Evolutionary conservation across 768 basidiomycete species (phyloP), one percentile per base, ranked within the genome.

Genomic region (Fomitopsis pulvina): DNA sequence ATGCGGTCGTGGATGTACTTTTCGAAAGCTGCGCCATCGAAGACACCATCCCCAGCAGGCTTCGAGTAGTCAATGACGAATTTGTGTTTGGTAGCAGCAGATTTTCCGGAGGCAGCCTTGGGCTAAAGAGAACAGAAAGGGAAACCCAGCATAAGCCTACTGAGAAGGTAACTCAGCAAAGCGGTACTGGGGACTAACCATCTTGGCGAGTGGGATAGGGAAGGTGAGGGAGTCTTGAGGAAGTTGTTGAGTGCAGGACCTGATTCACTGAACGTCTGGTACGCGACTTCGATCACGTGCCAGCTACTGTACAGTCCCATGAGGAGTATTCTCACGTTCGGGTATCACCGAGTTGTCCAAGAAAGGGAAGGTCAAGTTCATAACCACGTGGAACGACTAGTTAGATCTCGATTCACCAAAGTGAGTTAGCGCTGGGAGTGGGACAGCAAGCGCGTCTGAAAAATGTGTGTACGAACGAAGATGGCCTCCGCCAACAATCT

Each of bases 1-100:
- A 92, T 89, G 60, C 87, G 87, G 71, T 94, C 92, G 63, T 92
- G 89, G 45, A 95, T 78, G 75, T 83, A 96, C 69, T 96, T 97
- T 69, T 85, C 83, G 67, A 77, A 85, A 52, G 76, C 78, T 54
- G 77, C 80, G 42, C 78, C 77, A 59, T 83, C 80, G 55, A 79
- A 80, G 61, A 79, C 73, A 41, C 71, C 72, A 60, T 81, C 80
- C 53, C 71, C 68, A 37, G 88, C 89, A 53, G 89, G 89, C 57
- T 81, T 83, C 44, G 88, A 86, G 75, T 83, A 92, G 76, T 92
- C 90, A 65, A 92, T 77, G 66, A 80, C 68, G 68, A 89, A 92
- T 71, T 87, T 90, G 69, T 83, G 79, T 71, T 85, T 85, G 41
- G 76, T 65, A 53, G 77, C 62, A 27, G 70, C 22, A 40, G 71